Base-by-base conservation (phyloP, 2,329 filamentous ascomycete species). In the Thelonectria blattea region DNA sequence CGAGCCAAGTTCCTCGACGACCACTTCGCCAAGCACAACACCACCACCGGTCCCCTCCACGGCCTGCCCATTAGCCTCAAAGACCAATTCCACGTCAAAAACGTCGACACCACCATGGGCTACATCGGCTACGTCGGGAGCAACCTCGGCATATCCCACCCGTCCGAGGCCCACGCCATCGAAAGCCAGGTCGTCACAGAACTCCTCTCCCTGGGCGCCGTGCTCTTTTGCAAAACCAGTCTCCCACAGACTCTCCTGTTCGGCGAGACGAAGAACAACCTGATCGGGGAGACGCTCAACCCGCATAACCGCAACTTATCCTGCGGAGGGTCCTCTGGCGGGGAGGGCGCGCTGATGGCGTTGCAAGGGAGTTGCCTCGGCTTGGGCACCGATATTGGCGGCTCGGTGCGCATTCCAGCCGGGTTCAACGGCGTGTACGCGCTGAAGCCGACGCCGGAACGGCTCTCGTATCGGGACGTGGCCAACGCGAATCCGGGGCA, bases 41-140 rank as follows among this genome's bases (percentile, higher is more conserved):
- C 47, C 5, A 49, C 65, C 1, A 0, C 68, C 0, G 69, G 69
- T 0, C 67, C 69, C 1, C 60, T 72, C 0, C 67, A 70, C 41
- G 69, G 69, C 0, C 43, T 72, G 0, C 69, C 68, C 0, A 18
- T 71, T 7, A 71, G 65, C 8, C 56, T 71, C 4, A 89, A 88
- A 70, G 86, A 88, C 58, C 84, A 85, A 15, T 88, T 88, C 68
- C 81, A 88, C 27, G 78, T 89, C 42, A 81, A 81, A 56, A 85
- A 82, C 1, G 69, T 81, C 2, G 67, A 85, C 56, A 85, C 78
- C 0, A 74, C 75, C 0, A 79, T 79, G 73, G 78, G 75, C 0
- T 74, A 76, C 3, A 66, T 76, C 0, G 73, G 68, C 0, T 75
- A 73, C 67, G 74, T 65, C 7, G 52, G 32, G 0, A 46, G 52